Evolutionary conservation across 805 yeast genomes (phyloP), one percentile per base, ranked within the genome.

Genomic region (Suhomyces xylopsoci): DNA sequence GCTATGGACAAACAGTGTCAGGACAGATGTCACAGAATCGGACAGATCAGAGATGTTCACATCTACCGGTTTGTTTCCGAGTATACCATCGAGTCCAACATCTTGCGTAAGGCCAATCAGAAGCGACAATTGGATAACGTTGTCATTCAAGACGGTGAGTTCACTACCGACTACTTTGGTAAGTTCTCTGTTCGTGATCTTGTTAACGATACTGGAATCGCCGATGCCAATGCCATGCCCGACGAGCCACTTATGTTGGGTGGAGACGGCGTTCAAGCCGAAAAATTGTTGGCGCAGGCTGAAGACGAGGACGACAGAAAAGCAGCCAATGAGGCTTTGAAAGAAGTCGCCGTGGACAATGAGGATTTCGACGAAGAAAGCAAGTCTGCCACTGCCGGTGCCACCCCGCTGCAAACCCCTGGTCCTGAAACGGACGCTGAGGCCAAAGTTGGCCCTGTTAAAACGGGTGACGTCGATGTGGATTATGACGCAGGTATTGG

Each of bases 1-100:
- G 96, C 98, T 1, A 94, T 94, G 97, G 99, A 94, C 68, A 90
- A 91, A 65, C 99, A 94, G 71, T 94, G 99, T 73, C 99, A 94
- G 70, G 99, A 94, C 71, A 85, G 99, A 69, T 94, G 98, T 72
- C 99, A 94, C 68, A 87, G 99, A 77, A 94, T 94, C 67, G 99
- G 99, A 6, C 99, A 94, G 69, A 90, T 96, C 15, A 80, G 99
- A 63, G 99, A 94, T 66, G 99, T 94, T 34, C 99, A 94, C 68
- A 94, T 94, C 52, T 94, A 96, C 74, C 78, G 99, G 55, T 88
- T 94, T 69, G 98, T 94, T 24, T 88, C 96, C 25, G 99, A 94
- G 71, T 90, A 82, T 72, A 94, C 99, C 3, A 94, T 94, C 55
- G 99, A 94, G 69, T 89, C 96, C 24, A 94, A 94, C 70, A 94